Evolutionary conservation across 805 yeast species (phyloP), one percentile per base, ranked within the genome.

Genomic region (Yamadazyma endophytica): DNA sequence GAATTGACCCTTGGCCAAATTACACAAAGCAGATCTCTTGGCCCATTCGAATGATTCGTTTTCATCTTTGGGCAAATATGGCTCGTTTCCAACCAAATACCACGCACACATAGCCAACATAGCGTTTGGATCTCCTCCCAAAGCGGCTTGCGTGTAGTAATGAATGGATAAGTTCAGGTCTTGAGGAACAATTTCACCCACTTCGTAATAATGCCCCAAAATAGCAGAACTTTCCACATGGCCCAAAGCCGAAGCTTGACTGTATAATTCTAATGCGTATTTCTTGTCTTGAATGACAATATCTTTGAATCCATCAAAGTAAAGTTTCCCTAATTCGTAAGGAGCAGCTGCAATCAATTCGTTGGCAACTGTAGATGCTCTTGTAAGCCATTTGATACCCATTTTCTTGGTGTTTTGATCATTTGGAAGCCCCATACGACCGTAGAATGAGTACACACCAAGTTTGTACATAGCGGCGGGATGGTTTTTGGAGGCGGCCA

Each of bases 81-180:
- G 89, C 20, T 83, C 89, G 20, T 85, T 79, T 0, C 98, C 98
- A 17, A 87, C 82, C 56, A 90, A 67, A 54, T 90, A 92, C 97
- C 97, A 92, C 1, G 97, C 96, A 56, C 97, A 89, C 64, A 90
- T 68, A 2, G 95, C 89, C 49, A 90, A 67, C 95, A 90, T 92
- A 8, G 95, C 81, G 28, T 75, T 79, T 1, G 95, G 73, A 54
- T 92, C 95, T 5, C 96, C 96, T 4, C 80, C 80, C 18, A 80
- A 55, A 0, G 97, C 96, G 0, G 96, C 96, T 42, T 83, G 79
- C 0, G 95, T 88, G 55, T 86, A 90, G 54, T 89, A 90, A 54
- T 92, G 97, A 26, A 92, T 85, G 1, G 95, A 82, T 28, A 90
- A 65, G 42, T 84, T 82, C 1, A 88, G 67, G 54, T 92, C 95